These are phyloP conservation scores for Sistotremastrum suecicum DNA, from an alignment of 768 basidiomycete species.

Conservation along the genomic window DNA sequence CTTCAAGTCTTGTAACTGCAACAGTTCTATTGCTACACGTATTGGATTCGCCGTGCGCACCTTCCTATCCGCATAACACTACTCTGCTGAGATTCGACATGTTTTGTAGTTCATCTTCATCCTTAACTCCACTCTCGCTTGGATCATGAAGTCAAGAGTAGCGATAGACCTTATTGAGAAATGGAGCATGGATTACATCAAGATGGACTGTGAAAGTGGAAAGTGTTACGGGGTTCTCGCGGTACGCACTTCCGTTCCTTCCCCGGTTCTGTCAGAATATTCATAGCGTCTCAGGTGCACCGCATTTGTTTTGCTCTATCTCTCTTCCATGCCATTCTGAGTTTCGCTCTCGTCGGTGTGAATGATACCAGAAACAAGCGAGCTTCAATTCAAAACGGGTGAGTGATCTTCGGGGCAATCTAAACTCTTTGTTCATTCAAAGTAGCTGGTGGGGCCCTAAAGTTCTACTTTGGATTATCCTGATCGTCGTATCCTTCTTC, in stretches of 20 bases:
- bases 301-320: conserved; percentile 92
- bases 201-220: conserved; percentile 89
- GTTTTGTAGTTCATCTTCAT: conserved; percentile 74
- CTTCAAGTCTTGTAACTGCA: conserved; percentile 98
- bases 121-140: conserved; percentile 89
- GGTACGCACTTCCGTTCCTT: conserved; percentile 31
- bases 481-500: conserved; percentile 75
- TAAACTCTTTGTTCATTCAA: conserved; percentile 1
- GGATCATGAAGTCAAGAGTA: conserved; percentile 88
- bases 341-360: conserved; percentile 70
- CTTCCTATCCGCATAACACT: background rate
- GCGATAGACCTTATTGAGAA: conserved; percentile 81
- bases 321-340: conserved; percentile 75
- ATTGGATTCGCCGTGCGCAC: conserved; percentile 79
- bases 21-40: conserved; percentile 94
- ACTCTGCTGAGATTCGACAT: background rate
- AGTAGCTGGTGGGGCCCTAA: conserved; percentile 98
- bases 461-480: conserved; percentile 73
- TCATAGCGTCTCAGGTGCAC: conserved; percentile 46
- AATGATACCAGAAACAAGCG: conserved; percentile 85
- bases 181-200: conserved; percentile 92
- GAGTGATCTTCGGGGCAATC: conserved; percentile 10
- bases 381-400: conserved; percentile 96
- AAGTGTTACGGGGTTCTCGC: conserved; percentile 96
- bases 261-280: background rate